Evolutionary conservation across 2,329 filamentous ascomycete genomes (phyloP).

Genomic region (Arthrobotrys iridis): DNA sequence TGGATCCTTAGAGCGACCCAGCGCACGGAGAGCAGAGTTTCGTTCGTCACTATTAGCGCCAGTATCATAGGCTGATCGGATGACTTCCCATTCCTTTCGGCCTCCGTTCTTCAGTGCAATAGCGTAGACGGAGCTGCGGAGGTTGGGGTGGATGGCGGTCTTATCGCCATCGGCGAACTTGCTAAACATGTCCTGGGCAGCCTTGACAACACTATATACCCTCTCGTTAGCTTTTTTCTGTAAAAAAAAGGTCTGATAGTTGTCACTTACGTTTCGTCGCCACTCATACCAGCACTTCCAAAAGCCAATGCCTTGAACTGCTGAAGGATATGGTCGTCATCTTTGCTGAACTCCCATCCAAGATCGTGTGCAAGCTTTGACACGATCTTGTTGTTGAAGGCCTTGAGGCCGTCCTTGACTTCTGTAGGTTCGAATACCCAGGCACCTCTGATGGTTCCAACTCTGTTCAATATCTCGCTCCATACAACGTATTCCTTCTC

Average conservation of each 20-base stretch:
- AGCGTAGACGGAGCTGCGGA: conserved; percentile 84
- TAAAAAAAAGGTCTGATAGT: background rate
- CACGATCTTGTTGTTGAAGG: conserved; percentile 81
- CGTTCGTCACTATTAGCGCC: conserved; percentile 85
- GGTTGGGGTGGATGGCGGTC: conserved; percentile 87
- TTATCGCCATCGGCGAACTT: conserved; percentile 83
- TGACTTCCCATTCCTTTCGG: conserved; percentile 82
- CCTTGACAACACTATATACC: conserved; percentile 70
- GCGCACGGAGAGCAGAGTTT: conserved; percentile 84
- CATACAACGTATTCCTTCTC: conserved; percentile 93
- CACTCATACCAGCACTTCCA: conserved; percentile 79
- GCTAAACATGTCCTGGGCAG: conserved; percentile 88
- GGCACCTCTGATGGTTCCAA: conserved; percentile 80
- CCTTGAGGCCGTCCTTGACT: conserved; percentile 78
- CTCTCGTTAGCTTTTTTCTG: background rate
- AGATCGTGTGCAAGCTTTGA: conserved; percentile 83
- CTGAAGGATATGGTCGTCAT: conserved; percentile 87
- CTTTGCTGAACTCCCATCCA: conserved; percentile 86
- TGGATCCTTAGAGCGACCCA: conserved; percentile 81
- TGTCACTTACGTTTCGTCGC: conserved; percentile 71
- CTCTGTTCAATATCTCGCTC: conserved; percentile 85
- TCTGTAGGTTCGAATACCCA: conserved; percentile 88
- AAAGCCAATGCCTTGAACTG: conserved; percentile 96
- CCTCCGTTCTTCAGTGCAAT: conserved; percentile 86
- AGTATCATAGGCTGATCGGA: conserved; percentile 78